phyloP scores from a whole-genome alignment of 2,329 filamentous ascomycete genomes.

The Penicillium sp. region DNA sequence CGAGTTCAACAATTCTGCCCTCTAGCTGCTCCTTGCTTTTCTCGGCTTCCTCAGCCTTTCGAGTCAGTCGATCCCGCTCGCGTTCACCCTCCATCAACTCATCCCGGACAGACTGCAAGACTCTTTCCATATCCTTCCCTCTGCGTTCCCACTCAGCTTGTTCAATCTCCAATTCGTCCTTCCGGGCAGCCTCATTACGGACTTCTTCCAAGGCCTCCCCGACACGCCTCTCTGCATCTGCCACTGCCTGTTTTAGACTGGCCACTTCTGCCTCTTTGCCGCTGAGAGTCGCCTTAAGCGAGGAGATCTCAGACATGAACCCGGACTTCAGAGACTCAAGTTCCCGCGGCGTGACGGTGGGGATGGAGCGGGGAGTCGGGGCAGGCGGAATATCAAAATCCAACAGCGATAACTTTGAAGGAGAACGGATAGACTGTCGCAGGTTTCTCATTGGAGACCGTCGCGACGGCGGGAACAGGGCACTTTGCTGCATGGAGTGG shows the following conservation, averaged over 20 bases:
- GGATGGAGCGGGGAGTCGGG: constrained; percentile 86
- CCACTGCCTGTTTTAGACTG: constrained; percentile 80
- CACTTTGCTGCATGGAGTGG: constrained; percentile 43
- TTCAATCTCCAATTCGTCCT: constrained; percentile 70
- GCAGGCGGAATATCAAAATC: constrained; percentile 93
- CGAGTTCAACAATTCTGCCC: constrained; percentile 46
- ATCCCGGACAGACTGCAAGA: constrained; percentile 74
- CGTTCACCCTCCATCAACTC: constrained; percentile 74
- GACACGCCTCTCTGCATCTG: constrained; percentile 86
- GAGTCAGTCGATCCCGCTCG: constrained; percentile 76
- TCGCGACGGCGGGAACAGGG: constrained; percentile 39
- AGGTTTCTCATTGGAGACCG: constrained; percentile 46
- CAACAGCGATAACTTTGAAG: constrained; percentile 65
- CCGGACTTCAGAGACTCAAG: constrained; percentile 87
- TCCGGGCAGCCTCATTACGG: constrained; percentile 68
- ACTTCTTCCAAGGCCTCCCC: constrained; percentile 81
- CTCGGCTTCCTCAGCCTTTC: constrained; percentile 73
- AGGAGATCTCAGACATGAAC: constrained; percentile 89
- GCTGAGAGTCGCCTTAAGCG: constrained; percentile 84
- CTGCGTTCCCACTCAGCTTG: constrained; percentile 81
- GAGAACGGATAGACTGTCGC: constrained; percentile 36
- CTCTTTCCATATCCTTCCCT: constrained; percentile 78
- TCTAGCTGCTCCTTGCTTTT: constrained; percentile 51
- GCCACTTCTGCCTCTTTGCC: constrained; percentile 90
- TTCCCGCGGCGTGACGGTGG: constrained; percentile 86